Conservation (phyloP, 2,329 filamentous ascomycete genomes). For the Verticillium albo-atrum region DNA sequence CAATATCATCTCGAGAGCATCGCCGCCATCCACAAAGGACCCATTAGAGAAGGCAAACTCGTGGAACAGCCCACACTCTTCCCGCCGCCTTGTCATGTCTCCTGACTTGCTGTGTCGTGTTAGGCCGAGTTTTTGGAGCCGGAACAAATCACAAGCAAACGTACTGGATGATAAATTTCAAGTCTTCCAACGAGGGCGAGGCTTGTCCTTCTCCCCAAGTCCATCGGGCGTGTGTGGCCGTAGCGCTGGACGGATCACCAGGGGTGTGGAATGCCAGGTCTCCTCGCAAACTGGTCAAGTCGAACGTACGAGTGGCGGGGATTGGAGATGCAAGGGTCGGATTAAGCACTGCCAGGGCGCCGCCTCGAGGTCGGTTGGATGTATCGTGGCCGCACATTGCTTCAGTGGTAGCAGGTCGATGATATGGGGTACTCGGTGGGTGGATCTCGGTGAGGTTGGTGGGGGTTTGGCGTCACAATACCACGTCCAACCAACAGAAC, state of each 20-base stretch:
- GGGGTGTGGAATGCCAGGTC: slow-evolving; percentile 41
- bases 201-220: slow-evolving; percentile 19
- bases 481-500: too few species aligned
- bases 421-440: neutral
- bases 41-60: slow-evolving; percentile 26
- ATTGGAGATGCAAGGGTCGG: slow-evolving; percentile 7
- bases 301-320: neutral
- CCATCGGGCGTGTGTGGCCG: slow-evolving; percentile 38
- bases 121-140: neutral
- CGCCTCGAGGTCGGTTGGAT: slow-evolving; percentile 35
- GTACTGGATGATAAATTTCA: slow-evolving; percentile 42
- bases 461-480: too few species aligned
- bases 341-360: slow-evolving; percentile 40
- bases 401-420: slow-evolving; percentile 1
- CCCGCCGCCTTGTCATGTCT: slow-evolving; percentile 33
- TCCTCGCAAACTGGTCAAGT: slow-evolving; percentile 15
- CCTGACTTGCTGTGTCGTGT: slow-evolving; percentile 30
- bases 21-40: slow-evolving; percentile 3
- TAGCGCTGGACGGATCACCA: slow-evolving; percentile 27
- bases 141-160: slow-evolving; percentile 11
- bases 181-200: slow-evolving; percentile 6
- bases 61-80: slow-evolving; percentile 37
- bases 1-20: slow-evolving; percentile 27
- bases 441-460: neutral
- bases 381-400: slow-evolving; percentile 42